A percentile compares a stretch with the other conserved stretches of the same genome.
These are phyloP conservation scores for Hsuehochloa calcarea DNA, from an alignment of 176 grass and related monocot genomes.

Conservation along the genomic window DNA sequence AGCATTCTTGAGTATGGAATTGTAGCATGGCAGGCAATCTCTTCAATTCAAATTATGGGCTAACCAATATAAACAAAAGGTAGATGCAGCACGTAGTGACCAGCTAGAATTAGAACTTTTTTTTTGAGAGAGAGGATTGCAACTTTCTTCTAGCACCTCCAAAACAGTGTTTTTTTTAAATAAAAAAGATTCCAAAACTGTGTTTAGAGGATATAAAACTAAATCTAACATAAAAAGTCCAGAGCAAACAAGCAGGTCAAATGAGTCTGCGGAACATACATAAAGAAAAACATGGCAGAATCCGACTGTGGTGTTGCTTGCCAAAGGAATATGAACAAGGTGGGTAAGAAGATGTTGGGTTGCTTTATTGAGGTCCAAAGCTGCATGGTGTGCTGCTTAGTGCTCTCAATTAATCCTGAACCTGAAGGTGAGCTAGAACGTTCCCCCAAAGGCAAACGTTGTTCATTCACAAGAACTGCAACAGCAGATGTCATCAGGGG, in stretches of 20 bases:
- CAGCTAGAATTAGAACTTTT: background rate
- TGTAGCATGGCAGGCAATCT: background rate
- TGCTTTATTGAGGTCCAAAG: conserved; percentile 87
- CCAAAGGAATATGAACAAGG: conserved; percentile 95
- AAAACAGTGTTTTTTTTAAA: background rate
- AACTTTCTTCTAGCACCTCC: background rate
- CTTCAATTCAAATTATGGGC: conserved; percentile 11
- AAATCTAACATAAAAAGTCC: conserved; percentile 7
- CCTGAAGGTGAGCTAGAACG: conserved; percentile 39
- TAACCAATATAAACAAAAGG: conserved; percentile 6
- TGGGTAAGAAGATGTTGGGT: conserved; percentile 78
- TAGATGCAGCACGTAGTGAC: background rate
- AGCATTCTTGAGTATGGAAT: background rate
- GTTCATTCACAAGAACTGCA: conserved; percentile 93
- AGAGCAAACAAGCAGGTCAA: conserved; percentile 24
- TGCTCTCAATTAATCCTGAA: conserved; percentile 66
- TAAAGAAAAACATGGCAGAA: conserved; percentile 91
- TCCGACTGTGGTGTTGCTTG: conserved; percentile 97
- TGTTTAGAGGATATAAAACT: background rate
- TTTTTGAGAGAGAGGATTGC: too few relatives aligned
- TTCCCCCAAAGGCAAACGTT: conserved; percentile 26
- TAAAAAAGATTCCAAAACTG: background rate
- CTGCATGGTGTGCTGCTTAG: conserved; percentile 63
- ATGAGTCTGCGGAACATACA: conserved; percentile 50
- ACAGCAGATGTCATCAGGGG: conserved; percentile 87